Evolutionary conservation across 129 eudicot species (phyloP).

Genomic region (Chrysanthemum seticuspe): DNA sequence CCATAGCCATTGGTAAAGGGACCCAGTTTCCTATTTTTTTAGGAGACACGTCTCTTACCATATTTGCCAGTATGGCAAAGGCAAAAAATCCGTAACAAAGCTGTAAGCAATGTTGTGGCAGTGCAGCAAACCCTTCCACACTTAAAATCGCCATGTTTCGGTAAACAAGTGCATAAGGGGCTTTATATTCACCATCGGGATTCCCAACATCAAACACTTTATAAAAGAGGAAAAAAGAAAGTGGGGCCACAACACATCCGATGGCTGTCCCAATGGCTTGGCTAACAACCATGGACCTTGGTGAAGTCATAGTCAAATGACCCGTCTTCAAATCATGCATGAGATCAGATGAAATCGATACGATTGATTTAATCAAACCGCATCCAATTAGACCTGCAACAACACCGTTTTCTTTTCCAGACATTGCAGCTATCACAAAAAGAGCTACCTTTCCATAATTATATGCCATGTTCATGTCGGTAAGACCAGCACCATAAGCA

Average conservation of each 20-base stretch:
- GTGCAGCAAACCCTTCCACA: constrained; percentile 79
- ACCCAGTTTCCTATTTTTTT: constrained; percentile 52
- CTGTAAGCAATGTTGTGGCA: constrained; percentile 82
- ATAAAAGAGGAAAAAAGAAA: constrained; percentile 77
- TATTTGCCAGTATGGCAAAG: constrained; percentile 63
- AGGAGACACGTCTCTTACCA: constrained; percentile 50
- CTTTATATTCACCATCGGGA: constrained; percentile 71
- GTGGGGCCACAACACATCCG: constrained; percentile 85
- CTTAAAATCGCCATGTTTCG: constrained; percentile 95
- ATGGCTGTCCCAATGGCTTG: constrained; percentile 90
- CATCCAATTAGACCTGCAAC: constrained; percentile 89
- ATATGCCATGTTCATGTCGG: constrained; percentile 95
- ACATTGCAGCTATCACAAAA: constrained; percentile 68
- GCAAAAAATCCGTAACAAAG: constrained; percentile 79
- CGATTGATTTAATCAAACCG: constrained; percentile 78
- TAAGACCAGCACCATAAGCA: constrained; percentile 93
- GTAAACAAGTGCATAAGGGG: constrained; percentile 84
- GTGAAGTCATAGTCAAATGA: constrained; percentile 85
- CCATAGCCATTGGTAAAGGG: constrained; percentile 98
- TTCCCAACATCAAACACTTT: constrained; percentile 79
- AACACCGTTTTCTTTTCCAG: constrained; percentile 63
- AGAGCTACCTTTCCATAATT: constrained; percentile 91
- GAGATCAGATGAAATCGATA: constrained; percentile 71
- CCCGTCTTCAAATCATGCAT: constrained; percentile 96
- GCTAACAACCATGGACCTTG: constrained; percentile 75